Conservation (phyloP, 441 rosid genomes). For the Erodium texanum region DNA sequence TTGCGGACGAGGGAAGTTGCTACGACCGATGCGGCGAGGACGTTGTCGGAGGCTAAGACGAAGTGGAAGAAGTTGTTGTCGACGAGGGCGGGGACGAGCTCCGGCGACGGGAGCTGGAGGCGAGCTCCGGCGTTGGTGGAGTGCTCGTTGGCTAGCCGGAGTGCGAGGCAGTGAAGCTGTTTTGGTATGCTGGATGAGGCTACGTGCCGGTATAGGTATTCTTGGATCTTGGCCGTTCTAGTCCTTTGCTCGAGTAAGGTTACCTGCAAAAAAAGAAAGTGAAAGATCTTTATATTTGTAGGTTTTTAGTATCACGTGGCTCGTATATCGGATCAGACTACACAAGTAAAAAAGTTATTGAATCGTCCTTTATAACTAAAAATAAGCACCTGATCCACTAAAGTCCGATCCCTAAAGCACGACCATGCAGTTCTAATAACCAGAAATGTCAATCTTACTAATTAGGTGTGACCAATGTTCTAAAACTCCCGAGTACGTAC, state of each 20-base stretch:
- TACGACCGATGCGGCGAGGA: constrained; percentile 87
- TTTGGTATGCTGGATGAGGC: constrained; percentile 96
- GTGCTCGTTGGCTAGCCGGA: constrained; percentile 77
- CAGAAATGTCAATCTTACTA: no score
- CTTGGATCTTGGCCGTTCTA: constrained; percentile 87
- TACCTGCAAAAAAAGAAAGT: constrained; percentile 44
- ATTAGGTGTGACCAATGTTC: no score
- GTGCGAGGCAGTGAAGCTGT: constrained; percentile 79
- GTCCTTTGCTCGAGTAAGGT: constrained; percentile 79
- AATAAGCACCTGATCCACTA: no score
- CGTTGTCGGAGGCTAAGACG: constrained; percentile 85
- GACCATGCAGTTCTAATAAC: no score
- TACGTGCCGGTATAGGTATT: constrained; percentile 76
- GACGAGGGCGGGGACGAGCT: constrained; percentile 71
- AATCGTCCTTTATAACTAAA: no score
- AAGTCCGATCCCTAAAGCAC: no score
- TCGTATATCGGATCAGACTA: no score
- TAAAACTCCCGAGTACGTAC: no score
- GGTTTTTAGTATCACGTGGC: no score
- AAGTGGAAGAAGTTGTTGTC: constrained; percentile 72
- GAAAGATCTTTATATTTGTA: not conserved
- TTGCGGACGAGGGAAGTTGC: constrained; percentile 68
- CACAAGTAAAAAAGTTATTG: no score
- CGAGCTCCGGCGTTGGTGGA: constrained; percentile 90
- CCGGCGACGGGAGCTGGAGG: constrained; percentile 76